These are phyloP conservation scores for Glarea lozoyensis DNA, from an alignment of 495 filamentous ascomycete genomes.

Conservation along the genomic window DNA sequence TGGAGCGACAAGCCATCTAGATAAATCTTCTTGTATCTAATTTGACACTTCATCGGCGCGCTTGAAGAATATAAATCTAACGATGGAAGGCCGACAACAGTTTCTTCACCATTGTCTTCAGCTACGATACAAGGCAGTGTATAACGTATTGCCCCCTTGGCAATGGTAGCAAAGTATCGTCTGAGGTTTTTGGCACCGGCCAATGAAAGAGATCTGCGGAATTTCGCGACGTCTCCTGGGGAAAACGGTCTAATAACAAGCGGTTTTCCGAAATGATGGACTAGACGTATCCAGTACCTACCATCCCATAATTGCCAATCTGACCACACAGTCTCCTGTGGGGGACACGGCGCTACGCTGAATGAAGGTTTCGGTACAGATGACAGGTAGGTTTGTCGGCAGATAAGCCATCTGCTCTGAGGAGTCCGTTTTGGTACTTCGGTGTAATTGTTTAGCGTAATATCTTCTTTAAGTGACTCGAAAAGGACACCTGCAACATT, in stretches of 20 bases:
- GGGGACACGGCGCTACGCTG: not conserved
- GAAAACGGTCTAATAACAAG: slow-evolving; percentile 42
- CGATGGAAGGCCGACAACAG: slow-evolving; percentile 41
- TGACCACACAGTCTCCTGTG: slow-evolving; percentile 19
- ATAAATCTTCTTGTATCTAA: slow-evolving; percentile 39
- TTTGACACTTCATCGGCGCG: slow-evolving; percentile 31
- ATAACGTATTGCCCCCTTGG: slow-evolving; percentile 42
- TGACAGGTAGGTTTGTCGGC: slow-evolving; percentile 39
- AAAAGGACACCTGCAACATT: too few species aligned
- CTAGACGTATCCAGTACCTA: slow-evolving; percentile 70
- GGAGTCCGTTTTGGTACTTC: too few species aligned
- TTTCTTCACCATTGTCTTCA: slow-evolving; percentile 7
- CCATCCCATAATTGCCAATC: slow-evolving; percentile 63
- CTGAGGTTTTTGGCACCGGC: slow-evolving; percentile 17
- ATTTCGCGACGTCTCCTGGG: not conserved
- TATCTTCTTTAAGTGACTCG: too few species aligned
- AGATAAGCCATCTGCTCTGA: slow-evolving; percentile 36
- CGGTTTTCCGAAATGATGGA: slow-evolving; percentile 26
- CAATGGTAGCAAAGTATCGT: slow-evolving; percentile 29
- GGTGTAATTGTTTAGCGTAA: too few species aligned
- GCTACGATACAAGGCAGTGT: slow-evolving; percentile 33
- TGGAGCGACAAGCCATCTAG: slow-evolving; percentile 19
- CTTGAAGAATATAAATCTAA: slow-evolving; percentile 29
- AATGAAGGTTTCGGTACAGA: slow-evolving; percentile 3
- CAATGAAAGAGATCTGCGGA: not conserved